These are phyloP conservation scores for Kingdonia uniflora DNA, from an alignment of 164 flowering plant genomes.

Conservation along the genomic window DNA sequence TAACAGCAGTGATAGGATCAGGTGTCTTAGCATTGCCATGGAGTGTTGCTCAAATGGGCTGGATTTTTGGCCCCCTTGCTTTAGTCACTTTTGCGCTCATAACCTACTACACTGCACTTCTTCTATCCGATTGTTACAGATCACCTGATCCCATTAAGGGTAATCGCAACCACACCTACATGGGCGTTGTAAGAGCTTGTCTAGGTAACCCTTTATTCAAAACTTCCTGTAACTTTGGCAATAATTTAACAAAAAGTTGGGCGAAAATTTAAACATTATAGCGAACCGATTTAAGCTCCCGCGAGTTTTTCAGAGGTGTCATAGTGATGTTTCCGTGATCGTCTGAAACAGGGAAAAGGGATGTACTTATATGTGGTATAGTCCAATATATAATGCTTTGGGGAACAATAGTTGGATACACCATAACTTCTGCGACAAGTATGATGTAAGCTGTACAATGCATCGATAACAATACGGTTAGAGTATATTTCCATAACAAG, in stretches of 20 bases:
- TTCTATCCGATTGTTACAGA: conserved; percentile 34
- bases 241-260: no score
- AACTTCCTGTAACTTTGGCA: no score
- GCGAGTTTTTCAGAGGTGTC: no score
- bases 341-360: neutral
- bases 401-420: neutral
- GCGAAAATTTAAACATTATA: no score
- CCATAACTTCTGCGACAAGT: neutral
- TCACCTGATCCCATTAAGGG: conserved; percentile 32
- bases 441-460: neutral
- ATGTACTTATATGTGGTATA: neutral
- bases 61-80: conserved; percentile 28
- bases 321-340: no score
- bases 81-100: conserved; percentile 21
- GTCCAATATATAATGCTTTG: neutral
- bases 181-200: conserved; percentile 22
- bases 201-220: no score
- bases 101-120: conserved; percentile 23
- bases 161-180: conserved; percentile 26
- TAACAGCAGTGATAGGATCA: conserved; percentile 32
- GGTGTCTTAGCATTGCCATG: conserved; percentile 37
- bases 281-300: no score
- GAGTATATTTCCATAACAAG: no score
- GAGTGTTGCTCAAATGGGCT: conserved; percentile 41
- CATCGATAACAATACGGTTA: no score